Conservation (phyloP, 2,329 filamentous ascomycete species). For the Cylindrodendrum hubeiense region DNA sequence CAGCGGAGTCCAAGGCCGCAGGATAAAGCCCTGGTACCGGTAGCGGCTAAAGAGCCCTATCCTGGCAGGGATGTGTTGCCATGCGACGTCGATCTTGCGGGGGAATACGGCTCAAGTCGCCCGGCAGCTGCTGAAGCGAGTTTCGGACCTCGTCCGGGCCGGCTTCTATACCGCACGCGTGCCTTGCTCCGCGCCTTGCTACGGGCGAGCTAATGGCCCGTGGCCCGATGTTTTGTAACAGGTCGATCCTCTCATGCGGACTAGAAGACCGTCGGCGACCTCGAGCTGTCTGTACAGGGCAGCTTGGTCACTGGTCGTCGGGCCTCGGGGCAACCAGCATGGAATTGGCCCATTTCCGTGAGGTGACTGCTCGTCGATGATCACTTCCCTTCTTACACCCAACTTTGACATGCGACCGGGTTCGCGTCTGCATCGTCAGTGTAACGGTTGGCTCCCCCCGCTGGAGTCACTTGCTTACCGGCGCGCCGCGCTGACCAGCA, state of each 20-base stretch:
- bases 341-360: conserved; percentile 14
- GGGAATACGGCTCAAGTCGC: conserved; percentile 3
- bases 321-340: conserved; percentile 5
- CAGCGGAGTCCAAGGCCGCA: not conserved
- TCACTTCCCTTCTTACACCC: conserved; percentile 3
- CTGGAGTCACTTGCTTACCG: not conserved
- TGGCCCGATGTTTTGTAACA: not conserved
- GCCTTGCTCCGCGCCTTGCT: not conserved
- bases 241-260: not conserved
- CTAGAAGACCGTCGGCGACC: not conserved
- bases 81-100: conserved; percentile 29
- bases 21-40: not conserved
- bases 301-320: not conserved
- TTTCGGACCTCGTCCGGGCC: not conserved
- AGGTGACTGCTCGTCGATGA: not conserved
- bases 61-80: conserved; percentile 12
- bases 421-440: not conserved
- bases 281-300: not conserved
- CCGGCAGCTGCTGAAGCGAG: not conserved
- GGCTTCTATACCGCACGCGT: not conserved
- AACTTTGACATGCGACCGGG: not conserved
- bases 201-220: not conserved
- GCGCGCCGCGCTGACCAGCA: not conserved
- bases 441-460: conserved; percentile 2
- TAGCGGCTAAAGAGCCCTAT: conserved; percentile 14